A percentile compares a stretch with the other conserved stretches of the same genome.
phyloP scores from a whole-genome alignment of 805 yeast species.

The Barnettozyma pratensis region DNA sequence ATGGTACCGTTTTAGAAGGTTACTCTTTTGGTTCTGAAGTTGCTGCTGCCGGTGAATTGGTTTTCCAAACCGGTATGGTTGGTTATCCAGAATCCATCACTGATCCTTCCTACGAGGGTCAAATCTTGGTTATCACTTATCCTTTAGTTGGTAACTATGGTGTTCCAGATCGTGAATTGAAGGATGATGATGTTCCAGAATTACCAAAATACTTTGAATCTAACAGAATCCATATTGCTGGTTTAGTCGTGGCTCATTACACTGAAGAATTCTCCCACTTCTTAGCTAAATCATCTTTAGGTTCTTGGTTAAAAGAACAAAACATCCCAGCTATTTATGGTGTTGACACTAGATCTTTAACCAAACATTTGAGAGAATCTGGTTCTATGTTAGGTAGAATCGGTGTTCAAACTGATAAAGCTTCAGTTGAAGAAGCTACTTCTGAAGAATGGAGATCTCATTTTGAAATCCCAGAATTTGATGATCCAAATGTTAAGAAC shows the following conservation, averaged over 20 bases:
- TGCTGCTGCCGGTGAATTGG: slow-evolving; percentile 93
- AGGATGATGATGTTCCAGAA: slow-evolving; percentile 67
- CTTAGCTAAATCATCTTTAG: slow-evolving; percentile 88
- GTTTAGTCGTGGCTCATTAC: slow-evolving; percentile 93
- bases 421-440: slow-evolving; percentile 27
- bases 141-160: slow-evolving; percentile 98
- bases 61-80: slow-evolving; percentile 99
- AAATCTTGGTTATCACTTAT: slow-evolving; percentile 91
- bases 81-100: slow-evolving; percentile 98
- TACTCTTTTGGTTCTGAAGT: slow-evolving; percentile 94
- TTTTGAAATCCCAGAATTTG: slow-evolving; percentile 81
- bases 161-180: slow-evolving; percentile 83
- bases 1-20: slow-evolving; percentile 85
- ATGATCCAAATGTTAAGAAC: slow-evolving; percentile 87
- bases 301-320: slow-evolving; percentile 88
- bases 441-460: slow-evolving; percentile 51
- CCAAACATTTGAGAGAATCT: slow-evolving; percentile 85
- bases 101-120: slow-evolving; percentile 98
- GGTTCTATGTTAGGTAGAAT: slow-evolving; percentile 94
- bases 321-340: slow-evolving; percentile 96
- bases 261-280: slow-evolving; percentile 94
- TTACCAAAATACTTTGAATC: slow-evolving; percentile 94
- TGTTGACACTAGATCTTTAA: slow-evolving; percentile 92
- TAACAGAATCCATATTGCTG: slow-evolving; percentile 88
- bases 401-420: slow-evolving; percentile 47